Conservation (phyloP, 805 yeast species). For the Wickerhamiella alocasiicola region DNA sequence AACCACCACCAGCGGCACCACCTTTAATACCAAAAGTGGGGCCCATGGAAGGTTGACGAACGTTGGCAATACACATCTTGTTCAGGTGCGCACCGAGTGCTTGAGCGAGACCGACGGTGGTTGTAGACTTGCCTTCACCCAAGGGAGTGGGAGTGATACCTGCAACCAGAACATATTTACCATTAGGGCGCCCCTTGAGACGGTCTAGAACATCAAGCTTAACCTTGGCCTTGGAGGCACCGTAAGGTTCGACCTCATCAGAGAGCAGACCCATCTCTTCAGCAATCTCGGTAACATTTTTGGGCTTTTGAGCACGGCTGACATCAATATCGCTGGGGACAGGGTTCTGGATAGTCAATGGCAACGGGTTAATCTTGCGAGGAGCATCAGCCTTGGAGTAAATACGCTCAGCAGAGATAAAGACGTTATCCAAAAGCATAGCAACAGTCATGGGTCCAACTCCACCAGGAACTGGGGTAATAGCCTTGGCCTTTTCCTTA, state of each 20-base stretch:
- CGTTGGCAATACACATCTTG: conserved; percentile 79
- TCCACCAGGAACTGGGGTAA: conserved; percentile 98
- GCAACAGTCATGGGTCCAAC: conserved; percentile 99
- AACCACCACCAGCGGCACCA: conserved; percentile 99
- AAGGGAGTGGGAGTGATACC: conserved; percentile 98
- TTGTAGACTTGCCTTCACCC: conserved; percentile 96
- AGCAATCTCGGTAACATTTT: conserved; percentile 64
- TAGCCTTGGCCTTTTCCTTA: conserved; percentile 44
- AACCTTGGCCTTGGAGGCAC: conserved; percentile 82
- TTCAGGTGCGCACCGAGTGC: conserved; percentile 86
- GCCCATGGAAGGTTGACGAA: conserved; percentile 97
- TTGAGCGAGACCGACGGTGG: conserved; percentile 93
- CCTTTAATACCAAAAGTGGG: conserved; percentile 98
- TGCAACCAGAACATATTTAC: conserved; percentile 82
- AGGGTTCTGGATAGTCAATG: conserved; percentile 43
- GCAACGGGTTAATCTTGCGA: conserved; percentile 42
- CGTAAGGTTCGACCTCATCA: conserved; percentile 75
- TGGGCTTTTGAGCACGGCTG: conserved; percentile 80
- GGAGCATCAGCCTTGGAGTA: conserved; percentile 29
- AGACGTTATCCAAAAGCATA: conserved; percentile 77
- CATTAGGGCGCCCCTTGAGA: conserved; percentile 50
- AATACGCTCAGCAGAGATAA: conserved; percentile 55
- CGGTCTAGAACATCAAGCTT: conserved; percentile 58
- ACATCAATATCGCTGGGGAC: conserved; percentile 89
- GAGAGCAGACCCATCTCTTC: conserved; percentile 67